phyloP scores from a whole-genome alignment of 768 basidiomycete species.

The Pleurotus giganteus region DNA sequence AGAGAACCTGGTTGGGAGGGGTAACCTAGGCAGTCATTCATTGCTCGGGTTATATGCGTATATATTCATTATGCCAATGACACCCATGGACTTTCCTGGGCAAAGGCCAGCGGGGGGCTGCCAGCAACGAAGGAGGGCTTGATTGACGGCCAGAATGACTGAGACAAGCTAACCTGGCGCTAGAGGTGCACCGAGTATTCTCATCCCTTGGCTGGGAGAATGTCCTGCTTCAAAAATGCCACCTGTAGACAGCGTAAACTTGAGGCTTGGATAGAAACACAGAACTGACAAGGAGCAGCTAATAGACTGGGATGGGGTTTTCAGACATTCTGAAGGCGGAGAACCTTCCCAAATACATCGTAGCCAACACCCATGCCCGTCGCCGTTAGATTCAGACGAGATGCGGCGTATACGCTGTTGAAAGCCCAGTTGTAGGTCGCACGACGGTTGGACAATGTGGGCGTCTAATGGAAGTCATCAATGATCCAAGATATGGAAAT shows the following conservation, averaged over 20 bases:
- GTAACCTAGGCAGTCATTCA: neutral
- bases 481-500: too few species aligned
- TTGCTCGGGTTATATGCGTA: neutral
- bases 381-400: too few species aligned
- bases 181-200: neutral
- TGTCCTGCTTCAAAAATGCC: neutral
- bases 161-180: too few species aligned
- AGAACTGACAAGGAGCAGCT: too few species aligned
- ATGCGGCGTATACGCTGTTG: too few species aligned
- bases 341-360: too few species aligned
- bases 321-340: too few species aligned
- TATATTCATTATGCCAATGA: neutral
- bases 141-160: neutral
- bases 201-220: neutral
- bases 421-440: too few species aligned
- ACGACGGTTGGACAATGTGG: neutral
- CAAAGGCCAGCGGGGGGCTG: neutral
- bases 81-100: neutral
- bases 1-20: neutral
- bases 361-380: too few species aligned
- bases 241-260: neutral
- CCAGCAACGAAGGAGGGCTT: neutral
- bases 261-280: too few species aligned
- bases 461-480: too few species aligned
- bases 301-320: too few species aligned